Evolutionary conservation across 305 asterid species (phyloP).

Genomic region (Fraxinus baroniana): DNA sequence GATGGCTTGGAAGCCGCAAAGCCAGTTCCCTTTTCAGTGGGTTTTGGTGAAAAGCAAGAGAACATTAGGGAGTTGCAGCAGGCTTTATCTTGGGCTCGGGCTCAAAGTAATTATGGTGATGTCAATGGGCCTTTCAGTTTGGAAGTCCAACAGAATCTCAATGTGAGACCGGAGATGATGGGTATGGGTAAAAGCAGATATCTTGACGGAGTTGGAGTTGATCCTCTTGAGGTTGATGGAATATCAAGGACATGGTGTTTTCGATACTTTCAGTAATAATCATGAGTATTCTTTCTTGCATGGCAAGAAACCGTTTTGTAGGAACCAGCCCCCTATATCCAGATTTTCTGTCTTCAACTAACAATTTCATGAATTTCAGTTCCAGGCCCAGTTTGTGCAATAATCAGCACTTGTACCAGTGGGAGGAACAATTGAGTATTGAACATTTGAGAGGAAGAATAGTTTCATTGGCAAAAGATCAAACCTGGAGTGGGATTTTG

Average conservation of each 20-base stretch:
- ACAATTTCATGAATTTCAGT: neutral
- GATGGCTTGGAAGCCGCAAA: constrained; percentile 8
- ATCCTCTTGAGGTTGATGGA: constrained; percentile 14
- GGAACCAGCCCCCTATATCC: constrained; percentile 20
- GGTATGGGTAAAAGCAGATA: constrained; percentile 25
- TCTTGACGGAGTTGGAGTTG: constrained; percentile 17
- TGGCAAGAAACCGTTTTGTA: constrained; percentile 37
- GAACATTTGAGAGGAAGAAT: constrained; percentile 42
- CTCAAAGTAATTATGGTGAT: constrained; percentile 20
- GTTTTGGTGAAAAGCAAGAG: constrained; percentile 24
- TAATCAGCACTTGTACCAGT: constrained; percentile 6
- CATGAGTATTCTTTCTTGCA: constrained; percentile 42
- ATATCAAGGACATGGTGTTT: constrained; percentile 23
- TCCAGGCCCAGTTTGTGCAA: constrained; percentile 13
- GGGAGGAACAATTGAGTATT: constrained; percentile 17
- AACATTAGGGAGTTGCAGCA: constrained; percentile 20
- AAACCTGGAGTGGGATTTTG: constrained; percentile 35
- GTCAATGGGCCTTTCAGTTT: constrained; percentile 29
- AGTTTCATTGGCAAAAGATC: constrained; percentile 36
- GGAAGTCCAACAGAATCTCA: constrained; percentile 41
- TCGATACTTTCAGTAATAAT: neutral
- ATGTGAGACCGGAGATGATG: constrained; percentile 40
- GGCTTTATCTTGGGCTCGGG: constrained; percentile 26
- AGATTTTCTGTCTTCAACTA: constrained; percentile 19
- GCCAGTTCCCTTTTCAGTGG: constrained; percentile 5